Base-by-base conservation (phyloP, 768 basidiomycete genomes). In the Cystofilobasidium ferigula region DNA sequence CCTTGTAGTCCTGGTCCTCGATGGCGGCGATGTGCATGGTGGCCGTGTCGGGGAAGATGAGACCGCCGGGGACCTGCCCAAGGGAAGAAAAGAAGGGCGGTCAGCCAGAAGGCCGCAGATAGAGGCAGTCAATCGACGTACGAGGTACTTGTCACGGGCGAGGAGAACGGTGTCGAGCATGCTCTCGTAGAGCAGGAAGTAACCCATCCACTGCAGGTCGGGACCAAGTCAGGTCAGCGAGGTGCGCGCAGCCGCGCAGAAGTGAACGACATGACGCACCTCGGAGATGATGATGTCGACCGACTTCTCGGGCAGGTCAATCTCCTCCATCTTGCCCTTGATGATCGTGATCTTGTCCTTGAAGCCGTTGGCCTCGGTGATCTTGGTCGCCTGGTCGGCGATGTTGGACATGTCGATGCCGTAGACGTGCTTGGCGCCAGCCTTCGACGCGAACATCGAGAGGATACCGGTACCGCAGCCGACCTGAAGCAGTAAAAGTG, bases 381-480 rank as follows among this genome's bases (percentile, higher is more conserved):
- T 99, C 78, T 90, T 94, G 80, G 86, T 84, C 3, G 95, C 95
- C 79, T 98, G 94, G 79, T 98, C 95, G 77, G 98, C 89, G 78
- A 99, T 99, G 79, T 99, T 99, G 65, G 92, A 95, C 95, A 99
- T 99, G 79, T 99, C 95, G 77, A 99, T 93, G 64, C 92, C 93
- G 70, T 94, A 90, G 71, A 97, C 92, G 69, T 87, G 88, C 72
- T 85, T 85, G 62, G 93, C 93, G 42, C 93, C 93, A 40, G 93
- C 93, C 77, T 88, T 94, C 36, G 91, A 89, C 61, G 93, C 93
- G 73, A 97, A 97, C 92, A 97, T 94, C 71, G 89, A 92, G 57
- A 98, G 80, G 69, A 98, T 98, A 60, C 95, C 95, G 13, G 95
- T 99, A 30, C 95, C 95, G 74, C 95, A 98, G 48, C 95, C 95